Percentiles rank a stretch among this genome's conserved stretches.
These are phyloP conservation scores for Taphrina flavorubra DNA, from an alignment of 1,139 yeast species.

Conservation along the genomic window DNA sequence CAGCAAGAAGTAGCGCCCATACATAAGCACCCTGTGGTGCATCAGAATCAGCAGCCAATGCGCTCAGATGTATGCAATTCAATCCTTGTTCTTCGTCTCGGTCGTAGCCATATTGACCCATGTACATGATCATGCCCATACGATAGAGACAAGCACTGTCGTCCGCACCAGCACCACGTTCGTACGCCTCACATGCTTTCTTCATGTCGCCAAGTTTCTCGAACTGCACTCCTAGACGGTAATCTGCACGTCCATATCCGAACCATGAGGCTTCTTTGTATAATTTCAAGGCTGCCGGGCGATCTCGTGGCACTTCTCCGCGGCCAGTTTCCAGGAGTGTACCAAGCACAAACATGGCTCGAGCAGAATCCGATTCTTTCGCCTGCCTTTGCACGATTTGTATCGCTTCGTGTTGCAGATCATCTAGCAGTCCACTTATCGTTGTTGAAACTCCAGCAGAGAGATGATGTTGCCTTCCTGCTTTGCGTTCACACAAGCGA, in stretches of 20 bases:
- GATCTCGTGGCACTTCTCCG: slow-evolving; percentile 16
- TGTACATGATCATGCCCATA: slow-evolving; percentile 52
- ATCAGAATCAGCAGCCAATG: slow-evolving; percentile 52
- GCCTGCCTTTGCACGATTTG: not conserved
- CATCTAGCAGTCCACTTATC: slow-evolving; percentile 1
- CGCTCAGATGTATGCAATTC: slow-evolving; percentile 49
- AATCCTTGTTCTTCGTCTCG: slow-evolving; percentile 49
- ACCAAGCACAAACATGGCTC: slow-evolving; percentile 21
- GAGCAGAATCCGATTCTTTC: slow-evolving; percentile 2
- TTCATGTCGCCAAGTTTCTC: slow-evolving; percentile 50
- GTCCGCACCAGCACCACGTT: slow-evolving; percentile 50
- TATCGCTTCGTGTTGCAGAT: slow-evolving; percentile 29
- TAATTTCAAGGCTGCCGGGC: slow-evolving; percentile 29
- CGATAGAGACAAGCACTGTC: slow-evolving; percentile 53
- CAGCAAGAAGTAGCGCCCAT: slow-evolving; percentile 52
- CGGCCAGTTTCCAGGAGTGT: slow-evolving; percentile 33
- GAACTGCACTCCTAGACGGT: slow-evolving; percentile 45
- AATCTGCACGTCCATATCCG: slow-evolving; percentile 35
- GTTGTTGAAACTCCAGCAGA: slow-evolving; percentile 1
- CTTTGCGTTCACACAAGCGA: slow-evolving; percentile 31
- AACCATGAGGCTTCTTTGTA: slow-evolving; percentile 32
- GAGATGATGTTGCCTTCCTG: slow-evolving; percentile 10
- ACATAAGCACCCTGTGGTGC: slow-evolving; percentile 54
- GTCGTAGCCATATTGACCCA: slow-evolving; percentile 51
- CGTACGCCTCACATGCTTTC: slow-evolving; percentile 50